Conservation (phyloP, 768 basidiomycete species). For the Serendipita sp. region DNA sequence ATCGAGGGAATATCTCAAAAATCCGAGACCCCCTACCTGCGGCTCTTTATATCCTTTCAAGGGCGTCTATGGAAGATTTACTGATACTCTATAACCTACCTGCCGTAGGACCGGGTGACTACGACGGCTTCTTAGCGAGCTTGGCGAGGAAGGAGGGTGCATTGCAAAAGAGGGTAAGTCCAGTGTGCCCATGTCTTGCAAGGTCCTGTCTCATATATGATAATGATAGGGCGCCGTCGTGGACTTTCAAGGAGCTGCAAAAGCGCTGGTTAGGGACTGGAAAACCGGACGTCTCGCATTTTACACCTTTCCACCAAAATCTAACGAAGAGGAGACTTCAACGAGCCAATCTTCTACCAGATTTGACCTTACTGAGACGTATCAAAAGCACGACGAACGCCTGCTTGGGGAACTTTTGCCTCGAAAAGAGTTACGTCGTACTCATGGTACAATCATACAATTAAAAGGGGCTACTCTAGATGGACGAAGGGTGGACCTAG, state of each 20-base stretch:
- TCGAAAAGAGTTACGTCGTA: neutral
- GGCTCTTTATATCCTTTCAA: conserved; percentile 54
- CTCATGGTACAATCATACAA: neutral
- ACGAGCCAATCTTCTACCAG: neutral
- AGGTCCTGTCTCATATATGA: conserved; percentile 11
- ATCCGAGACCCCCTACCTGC: conserved; percentile 64
- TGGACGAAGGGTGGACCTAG: neutral
- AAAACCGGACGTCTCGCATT: conserved; percentile 52
- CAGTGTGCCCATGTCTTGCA: neutral
- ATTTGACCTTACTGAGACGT: neutral
- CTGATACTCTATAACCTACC: conserved; percentile 82
- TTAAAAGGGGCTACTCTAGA: neutral
- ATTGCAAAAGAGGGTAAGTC: conserved; percentile 57
- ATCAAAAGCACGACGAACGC: neutral
- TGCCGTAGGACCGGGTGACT: conserved; percentile 54
- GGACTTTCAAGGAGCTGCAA: conserved; percentile 60
- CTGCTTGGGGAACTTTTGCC: neutral
- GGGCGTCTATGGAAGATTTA: conserved; percentile 61
- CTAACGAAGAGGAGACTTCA: neutral
- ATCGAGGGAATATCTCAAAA: conserved; percentile 66
- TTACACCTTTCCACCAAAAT: conserved; percentile 42
- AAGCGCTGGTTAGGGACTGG: conserved; percentile 77
- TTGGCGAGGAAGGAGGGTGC: conserved; percentile 53
- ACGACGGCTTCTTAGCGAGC: conserved; percentile 55
- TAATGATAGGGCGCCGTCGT: conserved; percentile 44